phyloP scores from a whole-genome alignment of 139 green algal genomes.

The Chlamydomonas asymmetrica region DNA sequence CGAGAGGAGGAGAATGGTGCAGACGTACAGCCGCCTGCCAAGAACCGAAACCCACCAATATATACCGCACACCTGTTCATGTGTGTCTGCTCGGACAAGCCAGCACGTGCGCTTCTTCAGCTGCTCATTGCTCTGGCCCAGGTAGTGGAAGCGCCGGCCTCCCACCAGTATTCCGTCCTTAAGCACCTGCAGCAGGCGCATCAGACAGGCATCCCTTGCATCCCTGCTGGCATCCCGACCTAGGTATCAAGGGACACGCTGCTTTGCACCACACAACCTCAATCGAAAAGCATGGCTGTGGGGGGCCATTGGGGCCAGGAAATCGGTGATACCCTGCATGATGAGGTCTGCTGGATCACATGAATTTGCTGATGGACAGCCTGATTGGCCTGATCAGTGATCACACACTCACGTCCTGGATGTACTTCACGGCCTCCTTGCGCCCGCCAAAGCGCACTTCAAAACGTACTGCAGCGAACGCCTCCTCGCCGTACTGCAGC shows the following conservation, averaged over 20 bases:
- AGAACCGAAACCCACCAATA: too few species aligned
- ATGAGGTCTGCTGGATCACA: too few species aligned
- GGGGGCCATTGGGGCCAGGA: too few species aligned
- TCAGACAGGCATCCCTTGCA: too few species aligned
- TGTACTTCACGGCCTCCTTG: conserved; percentile 9
- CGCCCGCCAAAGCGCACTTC: not conserved
- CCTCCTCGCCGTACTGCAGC: conserved; percentile 8
- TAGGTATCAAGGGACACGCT: too few species aligned
- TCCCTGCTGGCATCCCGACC: too few species aligned
- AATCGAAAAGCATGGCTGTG: too few species aligned
- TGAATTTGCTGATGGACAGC: too few species aligned
- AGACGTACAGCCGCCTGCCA: too few species aligned
- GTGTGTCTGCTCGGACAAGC: conserved; percentile 3
- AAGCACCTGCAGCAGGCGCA: conserved; percentile 3
- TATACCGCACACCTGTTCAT: not conserved
- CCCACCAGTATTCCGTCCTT: conserved; percentile 4
- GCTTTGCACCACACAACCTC: too few species aligned
- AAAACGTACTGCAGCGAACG: conserved; percentile 9
- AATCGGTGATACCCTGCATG: too few species aligned
- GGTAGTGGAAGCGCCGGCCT: conserved; percentile 4
- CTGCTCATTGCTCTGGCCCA: conserved; percentile 20
- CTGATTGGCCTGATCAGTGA: not conserved
- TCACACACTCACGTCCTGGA: not conserved
- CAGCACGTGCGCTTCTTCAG: conserved; percentile 6
- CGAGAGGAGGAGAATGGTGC: too few species aligned